Percentiles rank a stretch among this genome's conserved stretches.
Evolutionary conservation across 129 eudicot genomes (phyloP).

Genomic region (Glebionis coronaria): DNA sequence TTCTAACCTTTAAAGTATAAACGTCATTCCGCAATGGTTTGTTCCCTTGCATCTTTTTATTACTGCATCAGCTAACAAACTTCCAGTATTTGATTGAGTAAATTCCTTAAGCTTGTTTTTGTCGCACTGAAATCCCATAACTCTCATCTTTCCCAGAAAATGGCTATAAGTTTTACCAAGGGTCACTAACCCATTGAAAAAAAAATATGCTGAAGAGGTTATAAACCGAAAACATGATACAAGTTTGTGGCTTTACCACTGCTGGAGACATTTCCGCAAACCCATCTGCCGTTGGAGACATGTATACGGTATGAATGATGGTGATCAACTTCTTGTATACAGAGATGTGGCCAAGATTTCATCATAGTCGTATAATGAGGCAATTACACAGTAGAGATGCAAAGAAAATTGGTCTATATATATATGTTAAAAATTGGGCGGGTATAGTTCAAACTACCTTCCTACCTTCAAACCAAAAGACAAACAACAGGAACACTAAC

Average conservation of each 20-base stretch:
- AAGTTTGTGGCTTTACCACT: neutral
- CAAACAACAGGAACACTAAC: slow-evolving; percentile 16
- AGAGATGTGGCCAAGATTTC: neutral
- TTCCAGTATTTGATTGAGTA: too few species aligned
- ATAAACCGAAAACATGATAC: neutral
- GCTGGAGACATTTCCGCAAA: too few species aligned
- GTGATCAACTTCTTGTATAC: neutral
- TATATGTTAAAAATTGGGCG: slow-evolving; percentile 26
- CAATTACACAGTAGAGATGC: neutral
- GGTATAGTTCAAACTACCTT: slow-evolving; percentile 22
- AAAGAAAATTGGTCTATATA: slow-evolving; percentile 18
- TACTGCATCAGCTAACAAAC: too few species aligned
- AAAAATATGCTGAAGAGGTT: neutral
- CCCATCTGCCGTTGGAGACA: neutral
- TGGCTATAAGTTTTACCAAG: too few species aligned
- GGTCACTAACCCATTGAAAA: too few species aligned
- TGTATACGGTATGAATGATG: neutral
- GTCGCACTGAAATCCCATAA: too few species aligned
- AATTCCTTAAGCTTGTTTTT: too few species aligned
- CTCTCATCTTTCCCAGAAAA: too few species aligned
- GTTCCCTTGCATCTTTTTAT: too few species aligned
- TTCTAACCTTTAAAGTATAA: too few species aligned
- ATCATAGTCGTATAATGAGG: neutral
- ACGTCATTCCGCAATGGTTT: too few species aligned
- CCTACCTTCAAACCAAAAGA: slow-evolving; percentile 23